Evolutionary conservation across 768 basidiomycete species (phyloP), one percentile per base, ranked within the genome.

Genomic region (Trametes elegans): DNA sequence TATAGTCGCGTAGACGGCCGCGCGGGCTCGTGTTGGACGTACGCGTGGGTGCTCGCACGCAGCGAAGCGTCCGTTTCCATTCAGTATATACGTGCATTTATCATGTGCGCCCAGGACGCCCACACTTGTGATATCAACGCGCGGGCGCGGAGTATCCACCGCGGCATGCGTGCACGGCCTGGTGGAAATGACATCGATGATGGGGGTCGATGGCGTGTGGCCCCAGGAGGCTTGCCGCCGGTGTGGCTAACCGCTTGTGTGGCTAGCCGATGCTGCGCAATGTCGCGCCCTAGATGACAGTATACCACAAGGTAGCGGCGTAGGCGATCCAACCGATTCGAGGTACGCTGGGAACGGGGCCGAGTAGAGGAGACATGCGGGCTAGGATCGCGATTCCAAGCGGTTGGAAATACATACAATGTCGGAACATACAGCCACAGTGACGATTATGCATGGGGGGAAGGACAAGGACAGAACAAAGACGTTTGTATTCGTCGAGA

Each of bases 361-460:
- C 26, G 41, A n/a, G 41, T 14, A 35, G 21, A 24, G 7, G 28
- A 3, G 8, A 45, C 18, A 5, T 5, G 40, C 28, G 16, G 34
- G n/a, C 27, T 19, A 38, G 19, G 29, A 19, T 36, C 26, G 24
- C n/a, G n/a, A 44, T 53, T 53, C 16, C 14, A 13, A n/a, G 18
- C 19, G 50, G 39, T 52, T n/a, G 14, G 23, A 26, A 16, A n/a
- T 53, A 53, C 51, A 53, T 53, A 53, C 51, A 53, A 44, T 38
- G 51, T 53, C 51, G 34, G 14, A 40, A 35, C 42, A 53, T 44
- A 16, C 6, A n/a, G 26, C 42, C 23, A 14, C 19, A 34, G 42
- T 23, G 42, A 38, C 40, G 51, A 41, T 53, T 53, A 44, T 34
- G 51, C 31, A 40, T 49, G 36, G 27, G 7, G 13, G 10, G 23